phyloP scores from a whole-genome alignment of 768 basidiomycete genomes.

The Kwoniella europaea region DNA sequence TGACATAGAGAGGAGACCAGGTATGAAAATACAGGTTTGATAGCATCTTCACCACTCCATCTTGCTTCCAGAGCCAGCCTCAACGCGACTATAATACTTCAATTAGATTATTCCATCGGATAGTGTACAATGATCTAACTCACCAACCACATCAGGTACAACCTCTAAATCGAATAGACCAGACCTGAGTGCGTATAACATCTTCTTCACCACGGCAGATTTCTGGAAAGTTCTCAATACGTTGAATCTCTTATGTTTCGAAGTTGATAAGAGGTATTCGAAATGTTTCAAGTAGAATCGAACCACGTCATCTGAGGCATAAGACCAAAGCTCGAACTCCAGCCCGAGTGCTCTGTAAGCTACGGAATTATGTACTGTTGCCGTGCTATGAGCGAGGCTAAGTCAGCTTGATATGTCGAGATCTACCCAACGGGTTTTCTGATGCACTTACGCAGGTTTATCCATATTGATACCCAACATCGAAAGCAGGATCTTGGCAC shows the following conservation, averaged over 20 bases:
- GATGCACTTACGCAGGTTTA: slow-evolving; percentile 70
- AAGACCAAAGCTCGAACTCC: slow-evolving; percentile 89
- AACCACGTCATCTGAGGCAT: slow-evolving; percentile 73
- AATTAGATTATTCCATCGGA: not conserved
- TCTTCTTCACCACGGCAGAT: slow-evolving; percentile 70
- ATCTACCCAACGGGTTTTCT: too few relatives aligned
- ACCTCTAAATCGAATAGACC: slow-evolving; percentile 74
- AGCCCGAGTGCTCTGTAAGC: slow-evolving; percentile 84
- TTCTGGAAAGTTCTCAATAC: slow-evolving; percentile 73
- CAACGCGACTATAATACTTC: slow-evolving; percentile 32
- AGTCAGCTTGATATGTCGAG: not conserved
- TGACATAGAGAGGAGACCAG: slow-evolving; percentile 75
- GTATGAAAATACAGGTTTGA: slow-evolving; percentile 86
- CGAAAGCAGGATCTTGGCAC: slow-evolving; percentile 81
- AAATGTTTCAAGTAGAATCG: slow-evolving; percentile 81
- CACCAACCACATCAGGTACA: slow-evolving; percentile 65
- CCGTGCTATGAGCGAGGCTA: slow-evolving; percentile 64
- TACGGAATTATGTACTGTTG: slow-evolving; percentile 78
- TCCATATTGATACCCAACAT: slow-evolving; percentile 84
- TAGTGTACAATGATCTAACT: not conserved
- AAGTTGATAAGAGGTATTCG: slow-evolving; percentile 70
- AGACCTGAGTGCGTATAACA: slow-evolving; percentile 81
- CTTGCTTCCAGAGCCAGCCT: slow-evolving; percentile 38
- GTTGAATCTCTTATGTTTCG: slow-evolving; percentile 79
- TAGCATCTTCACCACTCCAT: slow-evolving; percentile 56